Conservation (phyloP, 1,284 basidiomycete species). For the Austropuccinia psidii region DNA sequence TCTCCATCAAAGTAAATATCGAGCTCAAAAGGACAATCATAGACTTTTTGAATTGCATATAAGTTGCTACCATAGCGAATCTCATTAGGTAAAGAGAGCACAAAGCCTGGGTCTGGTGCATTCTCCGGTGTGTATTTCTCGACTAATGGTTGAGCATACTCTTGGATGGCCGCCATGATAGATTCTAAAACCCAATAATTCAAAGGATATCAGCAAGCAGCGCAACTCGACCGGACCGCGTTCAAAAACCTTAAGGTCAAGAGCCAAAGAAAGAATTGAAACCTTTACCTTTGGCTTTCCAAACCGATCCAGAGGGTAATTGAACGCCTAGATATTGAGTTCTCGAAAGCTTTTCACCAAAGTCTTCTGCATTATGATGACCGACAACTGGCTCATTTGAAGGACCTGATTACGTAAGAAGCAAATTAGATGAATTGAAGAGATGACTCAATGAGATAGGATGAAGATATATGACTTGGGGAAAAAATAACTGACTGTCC, state of each 20-base stretch:
- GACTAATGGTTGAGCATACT: constrained; percentile 56
- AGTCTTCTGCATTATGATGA: constrained; percentile 57
- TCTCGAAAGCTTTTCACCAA: constrained; percentile 60
- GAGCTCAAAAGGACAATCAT: constrained; percentile 70
- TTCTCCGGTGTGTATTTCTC: constrained; percentile 53
- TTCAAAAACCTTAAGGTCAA: background rate
- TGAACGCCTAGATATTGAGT: constrained; percentile 64
- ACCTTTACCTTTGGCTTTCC: constrained; percentile 69
- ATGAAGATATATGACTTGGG: background rate
- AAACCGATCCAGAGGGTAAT: constrained; percentile 60
- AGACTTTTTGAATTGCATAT: constrained; percentile 74
- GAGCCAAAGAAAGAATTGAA: background rate
- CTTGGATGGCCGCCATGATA: constrained; percentile 59
- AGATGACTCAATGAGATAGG: constrained; percentile 13
- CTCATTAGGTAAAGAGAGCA: constrained; percentile 68
- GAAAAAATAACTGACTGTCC: constrained; percentile 56
- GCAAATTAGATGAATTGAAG: background rate
- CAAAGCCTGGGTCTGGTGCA: constrained; percentile 67
- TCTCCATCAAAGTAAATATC: constrained; percentile 75
- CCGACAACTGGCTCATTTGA: constrained; percentile 55
- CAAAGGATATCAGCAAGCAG: constrained; percentile 15
- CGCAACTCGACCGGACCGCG: background rate
- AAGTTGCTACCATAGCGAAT: constrained; percentile 63
- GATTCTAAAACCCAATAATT: constrained; percentile 57
- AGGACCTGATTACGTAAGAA: constrained; percentile 51